phyloP scores from a whole-genome alignment of 441 rosid genomes.

The Adansonia grandidieri region DNA sequence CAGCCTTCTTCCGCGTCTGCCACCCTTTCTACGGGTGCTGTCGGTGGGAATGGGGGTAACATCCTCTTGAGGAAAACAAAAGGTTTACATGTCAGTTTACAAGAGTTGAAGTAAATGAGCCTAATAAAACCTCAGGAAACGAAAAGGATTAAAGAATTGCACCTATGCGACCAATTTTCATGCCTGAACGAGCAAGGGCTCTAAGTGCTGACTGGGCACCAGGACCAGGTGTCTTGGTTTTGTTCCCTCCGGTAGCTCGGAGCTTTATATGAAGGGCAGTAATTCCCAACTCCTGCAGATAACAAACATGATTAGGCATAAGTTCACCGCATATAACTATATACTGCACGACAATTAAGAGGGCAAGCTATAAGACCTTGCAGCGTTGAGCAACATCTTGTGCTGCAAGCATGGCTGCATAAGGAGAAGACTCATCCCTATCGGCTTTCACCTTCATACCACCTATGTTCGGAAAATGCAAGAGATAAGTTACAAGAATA shows the following conservation, averaged over 20 bases:
- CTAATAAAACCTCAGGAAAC: not conserved
- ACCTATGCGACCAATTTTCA: constrained; percentile 78
- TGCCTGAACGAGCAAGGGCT: constrained; percentile 81
- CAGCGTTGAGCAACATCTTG: constrained; percentile 73
- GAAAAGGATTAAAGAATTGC: not conserved
- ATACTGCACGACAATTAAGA: not conserved
- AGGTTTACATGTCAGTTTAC: not conserved
- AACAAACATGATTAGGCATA: not conserved
- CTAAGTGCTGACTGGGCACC: constrained; percentile 83
- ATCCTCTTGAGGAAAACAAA: constrained; percentile 49
- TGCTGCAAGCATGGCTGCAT: constrained; percentile 40
- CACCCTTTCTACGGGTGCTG: constrained; percentile 70
- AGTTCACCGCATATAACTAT: not conserved
- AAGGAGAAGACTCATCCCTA: constrained; percentile 15
- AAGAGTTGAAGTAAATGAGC: not conserved
- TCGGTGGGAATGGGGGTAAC: constrained; percentile 70
- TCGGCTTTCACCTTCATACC: constrained; percentile 12
- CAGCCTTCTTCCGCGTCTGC: constrained; percentile 70
- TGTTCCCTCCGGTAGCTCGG: constrained; percentile 75
- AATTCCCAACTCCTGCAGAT: constrained; percentile 63
- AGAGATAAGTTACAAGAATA: not conserved
- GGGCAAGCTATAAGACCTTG: constrained; percentile 46
- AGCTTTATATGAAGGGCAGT: constrained; percentile 78
- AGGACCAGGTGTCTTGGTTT: constrained; percentile 78
- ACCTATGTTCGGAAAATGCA: not conserved